Conservation (phyloP, 352 stramenopile genomes). For the Globisporangium uncinulatum region DNA sequence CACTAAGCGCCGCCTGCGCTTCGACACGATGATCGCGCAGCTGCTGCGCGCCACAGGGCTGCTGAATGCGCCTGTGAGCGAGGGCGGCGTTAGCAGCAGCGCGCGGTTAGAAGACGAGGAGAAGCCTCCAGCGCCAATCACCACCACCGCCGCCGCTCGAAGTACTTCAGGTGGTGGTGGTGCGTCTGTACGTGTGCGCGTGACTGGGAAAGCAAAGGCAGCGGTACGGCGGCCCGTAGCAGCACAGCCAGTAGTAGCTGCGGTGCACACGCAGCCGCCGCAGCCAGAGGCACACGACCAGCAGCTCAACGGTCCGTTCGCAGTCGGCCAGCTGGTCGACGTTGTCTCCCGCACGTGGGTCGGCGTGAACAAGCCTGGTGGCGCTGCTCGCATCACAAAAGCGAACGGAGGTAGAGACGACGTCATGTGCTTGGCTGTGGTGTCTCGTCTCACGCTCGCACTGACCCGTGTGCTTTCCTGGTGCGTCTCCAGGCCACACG, state of each 20-base stretch:
- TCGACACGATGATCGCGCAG: slow-evolving; percentile 73
- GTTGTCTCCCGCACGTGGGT: slow-evolving; percentile 85
- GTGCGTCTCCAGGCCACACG: slow-evolving; percentile 28
- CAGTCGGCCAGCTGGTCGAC: slow-evolving; percentile 75
- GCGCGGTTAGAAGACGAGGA: background rate
- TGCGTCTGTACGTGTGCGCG: too few species aligned
- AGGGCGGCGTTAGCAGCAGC: too few species aligned
- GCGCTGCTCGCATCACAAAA: slow-evolving; percentile 71
- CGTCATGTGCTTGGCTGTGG: too few species aligned
- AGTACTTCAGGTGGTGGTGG: background rate
- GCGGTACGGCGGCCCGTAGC: background rate
- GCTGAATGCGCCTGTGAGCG: slow-evolving; percentile 21
- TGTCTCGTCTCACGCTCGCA: background rate
- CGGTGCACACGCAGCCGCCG: too few species aligned
- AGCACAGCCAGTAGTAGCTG: slow-evolving; percentile 8
- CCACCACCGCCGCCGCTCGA: background rate
- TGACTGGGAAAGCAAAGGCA: too few species aligned
- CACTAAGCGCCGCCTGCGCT: slow-evolving; percentile 71
- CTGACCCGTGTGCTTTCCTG: slow-evolving; percentile 14
- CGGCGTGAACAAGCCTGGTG: slow-evolving; percentile 90
- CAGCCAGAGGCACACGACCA: too few species aligned
- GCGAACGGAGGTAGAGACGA: slow-evolving; percentile 33
- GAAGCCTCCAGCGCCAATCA: background rate
- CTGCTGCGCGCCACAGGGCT: slow-evolving; percentile 53
- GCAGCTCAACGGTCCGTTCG: slow-evolving; percentile 29